Conservation (phyloP, 164 flowering plant genomes). For the Vitis rupestris region DNA sequence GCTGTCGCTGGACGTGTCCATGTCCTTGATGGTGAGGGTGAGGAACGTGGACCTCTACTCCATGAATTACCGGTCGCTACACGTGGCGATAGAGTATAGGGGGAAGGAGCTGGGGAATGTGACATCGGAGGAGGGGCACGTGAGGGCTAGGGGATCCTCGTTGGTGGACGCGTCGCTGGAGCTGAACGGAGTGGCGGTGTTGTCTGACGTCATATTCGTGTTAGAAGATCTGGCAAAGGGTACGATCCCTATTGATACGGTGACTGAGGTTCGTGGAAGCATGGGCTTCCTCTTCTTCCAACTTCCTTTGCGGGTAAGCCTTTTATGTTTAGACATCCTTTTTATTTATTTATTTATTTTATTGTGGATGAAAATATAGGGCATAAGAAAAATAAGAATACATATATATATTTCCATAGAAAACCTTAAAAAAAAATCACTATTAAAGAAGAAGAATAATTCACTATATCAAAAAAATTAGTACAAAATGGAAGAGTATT, state of each 20-base stretch:
- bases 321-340: too few species aligned
- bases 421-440: too few species aligned
- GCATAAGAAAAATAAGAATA: too few species aligned
- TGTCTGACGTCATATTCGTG: conserved; percentile 52
- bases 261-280: conserved; percentile 49
- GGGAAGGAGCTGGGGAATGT: conserved; percentile 67
- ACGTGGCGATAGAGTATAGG: conserved; percentile 58
- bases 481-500: too few species aligned
- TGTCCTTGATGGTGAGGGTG: conserved; percentile 49
- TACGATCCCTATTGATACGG: conserved; percentile 57
- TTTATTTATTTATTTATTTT: too few species aligned
- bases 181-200: conserved; percentile 49
- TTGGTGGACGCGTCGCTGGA: conserved; percentile 53
- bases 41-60: conserved; percentile 59
- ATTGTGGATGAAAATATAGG: too few species aligned
- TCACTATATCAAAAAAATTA: too few species aligned
- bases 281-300: conserved; percentile 53
- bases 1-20: conserved; percentile 50
- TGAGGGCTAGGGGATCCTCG: conserved; percentile 48
- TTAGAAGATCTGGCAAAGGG: conserved; percentile 73
- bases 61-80: conserved; percentile 37
- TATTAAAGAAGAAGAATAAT: too few species aligned
- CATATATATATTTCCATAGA: too few species aligned
- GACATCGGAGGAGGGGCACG: conserved; percentile 39
- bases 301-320: conserved; percentile 58